A percentile compares a stretch with the other conserved stretches of the same genome.
Conservation (phyloP, 352 stramenopile species). For the Globisporangium rhizosaccharum region DNA sequence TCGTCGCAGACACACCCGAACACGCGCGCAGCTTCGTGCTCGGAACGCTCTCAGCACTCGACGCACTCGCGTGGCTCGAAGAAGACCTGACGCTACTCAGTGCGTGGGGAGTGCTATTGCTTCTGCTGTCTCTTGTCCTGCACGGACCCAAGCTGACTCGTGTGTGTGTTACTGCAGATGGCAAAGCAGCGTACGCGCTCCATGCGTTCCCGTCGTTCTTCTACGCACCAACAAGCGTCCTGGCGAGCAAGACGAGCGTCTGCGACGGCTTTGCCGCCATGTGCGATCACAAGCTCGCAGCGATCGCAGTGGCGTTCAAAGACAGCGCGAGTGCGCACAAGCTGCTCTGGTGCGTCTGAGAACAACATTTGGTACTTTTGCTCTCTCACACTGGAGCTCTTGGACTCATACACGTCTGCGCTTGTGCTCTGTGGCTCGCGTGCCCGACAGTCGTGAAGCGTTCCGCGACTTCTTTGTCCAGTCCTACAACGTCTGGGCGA, state of each 20-base stretch:
- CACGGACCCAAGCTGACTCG: neutral
- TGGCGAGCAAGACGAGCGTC: constrained; percentile 15
- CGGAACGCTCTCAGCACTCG: constrained; percentile 32
- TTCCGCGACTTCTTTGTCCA: constrained; percentile 26
- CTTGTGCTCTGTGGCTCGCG: neutral
- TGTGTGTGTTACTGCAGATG: constrained; percentile 14
- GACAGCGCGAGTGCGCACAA: constrained; percentile 3
- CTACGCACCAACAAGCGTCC: constrained; percentile 26
- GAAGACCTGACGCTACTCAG: constrained; percentile 54
- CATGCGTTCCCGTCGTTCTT: constrained; percentile 47
- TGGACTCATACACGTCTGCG: neutral
- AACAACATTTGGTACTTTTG: neutral
- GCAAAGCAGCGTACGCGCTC: constrained; percentile 27
- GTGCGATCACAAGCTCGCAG: constrained; percentile 20
- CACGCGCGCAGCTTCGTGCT: constrained; percentile 23
- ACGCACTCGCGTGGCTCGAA: constrained; percentile 48
- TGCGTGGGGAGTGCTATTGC: constrained; percentile 15
- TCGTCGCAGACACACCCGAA: constrained; percentile 24
- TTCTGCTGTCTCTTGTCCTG: neutral
- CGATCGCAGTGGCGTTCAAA: constrained; percentile 20
- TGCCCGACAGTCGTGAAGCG: neutral
- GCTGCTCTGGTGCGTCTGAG: constrained; percentile 10
- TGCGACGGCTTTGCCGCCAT: constrained; percentile 37
- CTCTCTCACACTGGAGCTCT: neutral
- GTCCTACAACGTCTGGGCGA: constrained; percentile 10